Percentiles rank a stretch among this genome's conserved stretches.
Conservation (phyloP, 805 yeast genomes). For the Yarrowia sp. region DNA sequence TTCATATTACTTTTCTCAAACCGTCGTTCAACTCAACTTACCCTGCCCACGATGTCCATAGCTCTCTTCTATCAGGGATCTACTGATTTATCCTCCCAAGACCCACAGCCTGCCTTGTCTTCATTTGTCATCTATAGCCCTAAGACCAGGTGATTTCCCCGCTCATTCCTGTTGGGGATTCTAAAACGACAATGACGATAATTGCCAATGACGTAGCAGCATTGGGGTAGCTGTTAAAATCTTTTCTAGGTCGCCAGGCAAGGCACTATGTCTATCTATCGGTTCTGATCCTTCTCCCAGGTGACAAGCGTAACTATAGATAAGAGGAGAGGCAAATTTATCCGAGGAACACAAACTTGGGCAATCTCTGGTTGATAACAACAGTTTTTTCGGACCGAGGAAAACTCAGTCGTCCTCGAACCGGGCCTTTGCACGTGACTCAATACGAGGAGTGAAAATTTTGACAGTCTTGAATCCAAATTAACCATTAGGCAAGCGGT, state of each 20-base stretch:
- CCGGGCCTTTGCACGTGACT: not conserved
- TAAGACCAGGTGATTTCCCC: constrained; percentile 2
- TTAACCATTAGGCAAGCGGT: not conserved
- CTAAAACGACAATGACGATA: not conserved
- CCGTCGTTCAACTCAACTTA: not conserved
- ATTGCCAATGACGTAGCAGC: too few species aligned
- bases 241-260: too few species aligned
- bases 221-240: not conserved
- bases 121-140: not conserved
- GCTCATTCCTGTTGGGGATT: not conserved
- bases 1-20: not conserved
- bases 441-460: not conserved
- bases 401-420: constrained; percentile 4
- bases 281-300: not conserved
- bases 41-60: not conserved
- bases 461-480: not conserved
- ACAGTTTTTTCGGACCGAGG: not conserved
- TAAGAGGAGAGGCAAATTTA: not conserved
- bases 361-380: not conserved
- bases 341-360: constrained; percentile 3
- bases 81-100: not conserved
- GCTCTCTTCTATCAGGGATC: constrained; percentile 8
- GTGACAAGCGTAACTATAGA: constrained; percentile 7
- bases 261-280: not conserved
- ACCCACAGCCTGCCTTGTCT: not conserved